These are phyloP conservation scores for Solanum ahanhuiri DNA, from an alignment of 257 asterid genomes.

Conservation along the genomic window DNA sequence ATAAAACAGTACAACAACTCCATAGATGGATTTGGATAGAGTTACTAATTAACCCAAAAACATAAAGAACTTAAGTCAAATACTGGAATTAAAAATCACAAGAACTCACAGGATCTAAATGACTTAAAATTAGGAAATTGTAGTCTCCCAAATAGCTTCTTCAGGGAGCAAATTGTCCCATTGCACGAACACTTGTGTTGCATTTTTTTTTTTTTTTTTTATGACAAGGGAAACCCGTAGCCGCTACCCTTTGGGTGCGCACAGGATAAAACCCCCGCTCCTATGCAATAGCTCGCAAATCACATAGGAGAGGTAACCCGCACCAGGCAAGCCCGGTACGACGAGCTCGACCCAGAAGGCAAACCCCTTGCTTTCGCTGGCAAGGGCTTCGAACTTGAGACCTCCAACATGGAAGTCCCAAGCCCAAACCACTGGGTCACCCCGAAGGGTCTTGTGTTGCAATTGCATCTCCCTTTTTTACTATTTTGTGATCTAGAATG, in stretches of 20 bases:
- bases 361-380: no score
- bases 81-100: neutral
- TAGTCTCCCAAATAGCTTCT: neutral
- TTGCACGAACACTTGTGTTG: neutral
- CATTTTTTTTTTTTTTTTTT: neutral
- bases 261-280: no score
- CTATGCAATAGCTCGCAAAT: no score
- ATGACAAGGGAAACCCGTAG: no score
- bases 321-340: no score
- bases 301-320: no score
- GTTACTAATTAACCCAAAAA: neutral
- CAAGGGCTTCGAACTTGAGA: no score
- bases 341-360: no score
- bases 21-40: neutral
- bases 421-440: no score
- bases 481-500: neutral
- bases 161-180: neutral
- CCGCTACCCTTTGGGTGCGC: no score
- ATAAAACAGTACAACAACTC: neutral
- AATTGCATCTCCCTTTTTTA: neutral
- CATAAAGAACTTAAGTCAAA: neutral
- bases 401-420: no score
- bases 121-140: neutral
- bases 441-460: neutral
- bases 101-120: neutral